phyloP scores from a whole-genome alignment of 1,284 basidiomycete species.

The Malassezia vespertilionis region DNA sequence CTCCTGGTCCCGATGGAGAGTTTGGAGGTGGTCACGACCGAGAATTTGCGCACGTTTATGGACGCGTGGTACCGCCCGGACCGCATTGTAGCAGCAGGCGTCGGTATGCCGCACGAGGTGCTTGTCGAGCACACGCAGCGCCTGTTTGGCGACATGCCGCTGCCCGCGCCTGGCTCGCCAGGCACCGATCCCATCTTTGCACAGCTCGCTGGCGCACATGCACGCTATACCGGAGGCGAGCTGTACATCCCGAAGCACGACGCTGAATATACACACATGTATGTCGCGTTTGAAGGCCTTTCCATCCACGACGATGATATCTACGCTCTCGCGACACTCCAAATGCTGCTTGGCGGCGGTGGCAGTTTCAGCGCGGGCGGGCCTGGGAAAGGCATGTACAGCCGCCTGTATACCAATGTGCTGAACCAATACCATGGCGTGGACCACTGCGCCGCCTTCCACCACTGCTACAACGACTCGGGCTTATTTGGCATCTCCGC shows the following conservation, averaged over 20 bases:
- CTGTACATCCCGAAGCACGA: slow-evolving; percentile 56
- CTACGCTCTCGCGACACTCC: slow-evolving; percentile 85
- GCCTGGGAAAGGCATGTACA: slow-evolving; percentile 98
- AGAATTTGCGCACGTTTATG: slow-evolving; percentile 61
- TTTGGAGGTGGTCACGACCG: slow-evolving; percentile 60
- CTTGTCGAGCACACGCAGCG: slow-evolving; percentile 73
- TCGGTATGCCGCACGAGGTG: slow-evolving; percentile 78
- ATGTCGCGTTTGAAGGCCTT: slow-evolving; percentile 82
- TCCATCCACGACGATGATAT: slow-evolving; percentile 88
- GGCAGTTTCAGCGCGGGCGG: slow-evolving; percentile 91
- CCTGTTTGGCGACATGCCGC: slow-evolving; percentile 60
- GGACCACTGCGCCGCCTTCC: slow-evolving; percentile 94
- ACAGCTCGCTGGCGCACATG: slow-evolving; percentile 50
- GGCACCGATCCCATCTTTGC: slow-evolving; percentile 24
- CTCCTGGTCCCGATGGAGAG: slow-evolving; percentile 77
- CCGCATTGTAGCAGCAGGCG: slow-evolving; percentile 83
- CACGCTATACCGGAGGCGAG: slow-evolving; percentile 74
- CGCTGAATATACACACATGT: slow-evolving; percentile 81
- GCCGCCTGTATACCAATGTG: slow-evolving; percentile 90
- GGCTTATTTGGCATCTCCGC: slow-evolving; percentile 88
- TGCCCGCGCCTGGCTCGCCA: slow-evolving; percentile 13
- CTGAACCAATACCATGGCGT: slow-evolving; percentile 87
- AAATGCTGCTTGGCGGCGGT: slow-evolving; percentile 87
- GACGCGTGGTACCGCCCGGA: slow-evolving; percentile 81
- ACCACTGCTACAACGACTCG: slow-evolving; percentile 91